Conservation (phyloP, 2,329 filamentous ascomycete species). For the Emergomyces pasteurianus region DNA sequence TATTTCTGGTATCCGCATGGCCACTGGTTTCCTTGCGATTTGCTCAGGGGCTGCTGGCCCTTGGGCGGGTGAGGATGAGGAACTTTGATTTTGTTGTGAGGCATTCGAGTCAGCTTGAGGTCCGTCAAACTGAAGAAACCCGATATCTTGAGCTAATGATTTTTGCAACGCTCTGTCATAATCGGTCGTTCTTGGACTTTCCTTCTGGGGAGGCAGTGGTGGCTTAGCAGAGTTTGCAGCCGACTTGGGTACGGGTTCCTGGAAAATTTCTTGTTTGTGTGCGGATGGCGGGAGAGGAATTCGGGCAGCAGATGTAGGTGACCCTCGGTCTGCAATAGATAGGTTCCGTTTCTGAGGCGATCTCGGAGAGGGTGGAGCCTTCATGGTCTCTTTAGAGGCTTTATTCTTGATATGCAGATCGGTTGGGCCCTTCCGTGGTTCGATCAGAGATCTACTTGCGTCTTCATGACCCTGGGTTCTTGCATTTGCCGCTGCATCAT, state of each 20-base stretch:
- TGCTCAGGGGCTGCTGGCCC: conserved; percentile 8
- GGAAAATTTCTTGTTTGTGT: conserved; percentile 40
- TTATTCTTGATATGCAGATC: background rate
- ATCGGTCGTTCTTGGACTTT: conserved; percentile 27
- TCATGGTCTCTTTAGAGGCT: background rate
- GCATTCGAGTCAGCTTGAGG: conserved; percentile 14
- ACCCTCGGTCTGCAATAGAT: conserved; percentile 17
- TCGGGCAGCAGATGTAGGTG: conserved; percentile 42
- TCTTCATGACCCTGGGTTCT: conserved; percentile 47
- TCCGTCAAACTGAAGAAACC: conserved; percentile 26
- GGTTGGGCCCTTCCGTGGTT: background rate
- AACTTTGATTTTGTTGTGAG: conserved; percentile 8
- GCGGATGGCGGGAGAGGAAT: conserved; percentile 51
- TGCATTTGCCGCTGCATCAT: conserved; percentile 68
- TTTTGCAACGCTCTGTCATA: conserved; percentile 32
- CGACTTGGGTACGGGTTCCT: conserved; percentile 34
- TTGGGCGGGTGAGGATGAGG: background rate
- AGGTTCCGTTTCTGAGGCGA: conserved; percentile 39
- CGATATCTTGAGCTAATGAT: conserved; percentile 30
- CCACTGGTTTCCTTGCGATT: conserved; percentile 16
- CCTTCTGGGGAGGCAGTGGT: conserved; percentile 18
- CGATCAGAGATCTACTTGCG: conserved; percentile 17
- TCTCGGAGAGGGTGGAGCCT: background rate
- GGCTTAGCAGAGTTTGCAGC: conserved; percentile 36
- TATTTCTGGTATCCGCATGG: conserved; percentile 21